Evolutionary conservation across 192 early-diverging fungal genomes (phyloP), one percentile per base, ranked within the genome.

Genomic region (Chytriomyces confervae): DNA sequence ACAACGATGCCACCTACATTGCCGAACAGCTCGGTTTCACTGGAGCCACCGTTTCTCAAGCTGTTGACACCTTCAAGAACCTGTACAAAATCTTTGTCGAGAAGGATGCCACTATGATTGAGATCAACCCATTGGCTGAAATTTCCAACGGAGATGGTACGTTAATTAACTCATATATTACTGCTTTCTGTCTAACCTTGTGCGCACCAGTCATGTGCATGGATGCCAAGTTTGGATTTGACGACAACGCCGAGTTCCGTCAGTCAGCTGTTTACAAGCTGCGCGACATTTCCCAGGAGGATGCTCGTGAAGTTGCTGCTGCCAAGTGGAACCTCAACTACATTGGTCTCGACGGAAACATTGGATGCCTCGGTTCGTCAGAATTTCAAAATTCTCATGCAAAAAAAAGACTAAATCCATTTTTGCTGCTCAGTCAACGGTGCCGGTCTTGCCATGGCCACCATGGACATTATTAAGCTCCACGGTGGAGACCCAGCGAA

Each of bases 401-500:
- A 57, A 13, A 45, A 13, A 45, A 66, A 61, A 23, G 16, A 57
- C 53, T 57, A 57, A n/a, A 13, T n/a, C 53, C 53, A 1, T 36
- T 20, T 57, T 4, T 57, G 7, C 50, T 61, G 5, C 11, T n/a
- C 24, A 85, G 86, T 98, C 69, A 99, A 99, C 88, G 97, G 97
- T 76, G 96, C 97, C 51, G 97, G 97, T 77, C 91, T 99, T 51
- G 97, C 96, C 82, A 99, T 98, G 97, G 93, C 97, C 69, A 99
- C 97, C 70, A 99, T 98, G 96, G 97, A 99, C 85, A 99, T 99
- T 80, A 97, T 99, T 84, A 97, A 99, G 89, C 90, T 99, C 69
- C 91, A 99, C 87, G 97, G 96, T 72, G 97, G 97, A 36, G 93
- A 94, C 76, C 97, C 97, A 10, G 97, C 96, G 81, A 99, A 99